These are phyloP conservation scores for Sporothrix euskadiensis DNA, from an alignment of 2,329 filamentous ascomycete genomes.

Conservation along the genomic window DNA sequence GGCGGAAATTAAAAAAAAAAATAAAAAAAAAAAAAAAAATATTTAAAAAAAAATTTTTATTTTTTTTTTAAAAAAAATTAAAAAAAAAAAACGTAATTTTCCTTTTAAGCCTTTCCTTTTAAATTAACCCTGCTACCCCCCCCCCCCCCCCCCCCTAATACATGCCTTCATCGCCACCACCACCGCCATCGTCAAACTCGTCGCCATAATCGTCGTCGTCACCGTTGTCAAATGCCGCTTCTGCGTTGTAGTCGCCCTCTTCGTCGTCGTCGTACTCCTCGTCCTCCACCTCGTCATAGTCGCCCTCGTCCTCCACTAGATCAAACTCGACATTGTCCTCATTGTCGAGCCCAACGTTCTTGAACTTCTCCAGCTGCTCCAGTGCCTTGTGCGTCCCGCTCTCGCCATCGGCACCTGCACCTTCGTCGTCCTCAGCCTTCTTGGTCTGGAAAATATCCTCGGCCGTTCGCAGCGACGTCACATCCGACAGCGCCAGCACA, in stretches of 20 bases:
- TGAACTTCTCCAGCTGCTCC: slow-evolving; percentile 48
- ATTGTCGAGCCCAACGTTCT: slow-evolving; percentile 45
- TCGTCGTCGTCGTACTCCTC: slow-evolving; percentile 60
- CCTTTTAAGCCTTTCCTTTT: no score
- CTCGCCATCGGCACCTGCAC: slow-evolving; percentile 1
- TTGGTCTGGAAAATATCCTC: slow-evolving; percentile 51
- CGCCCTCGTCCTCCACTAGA: slow-evolving; percentile 52
- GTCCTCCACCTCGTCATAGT: slow-evolving; percentile 49
- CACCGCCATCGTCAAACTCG: slow-evolving; percentile 54
- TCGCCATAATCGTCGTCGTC: slow-evolving; percentile 52
- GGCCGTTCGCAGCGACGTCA: slow-evolving; percentile 52
- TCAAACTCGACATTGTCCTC: slow-evolving; percentile 46
- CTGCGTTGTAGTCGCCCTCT: slow-evolving; percentile 62
- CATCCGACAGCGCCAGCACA: slow-evolving; percentile 48
- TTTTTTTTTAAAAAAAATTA: no score
- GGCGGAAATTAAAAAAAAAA: no score
- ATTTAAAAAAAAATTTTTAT: no score
- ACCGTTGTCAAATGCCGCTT: slow-evolving; percentile 61
- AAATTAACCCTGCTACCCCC: no score
- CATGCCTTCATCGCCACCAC: slow-evolving; percentile 39
- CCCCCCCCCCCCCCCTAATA: slow-evolving; percentile 26
- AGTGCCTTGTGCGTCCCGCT: slow-evolving; percentile 43
- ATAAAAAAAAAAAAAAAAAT: no score
- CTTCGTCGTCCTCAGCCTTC: slow-evolving; percentile 14
- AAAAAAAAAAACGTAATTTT: no score